These are phyloP conservation scores for Dryas octopetala DNA, from an alignment of 306 rosid genomes.

Conservation along the genomic window DNA sequence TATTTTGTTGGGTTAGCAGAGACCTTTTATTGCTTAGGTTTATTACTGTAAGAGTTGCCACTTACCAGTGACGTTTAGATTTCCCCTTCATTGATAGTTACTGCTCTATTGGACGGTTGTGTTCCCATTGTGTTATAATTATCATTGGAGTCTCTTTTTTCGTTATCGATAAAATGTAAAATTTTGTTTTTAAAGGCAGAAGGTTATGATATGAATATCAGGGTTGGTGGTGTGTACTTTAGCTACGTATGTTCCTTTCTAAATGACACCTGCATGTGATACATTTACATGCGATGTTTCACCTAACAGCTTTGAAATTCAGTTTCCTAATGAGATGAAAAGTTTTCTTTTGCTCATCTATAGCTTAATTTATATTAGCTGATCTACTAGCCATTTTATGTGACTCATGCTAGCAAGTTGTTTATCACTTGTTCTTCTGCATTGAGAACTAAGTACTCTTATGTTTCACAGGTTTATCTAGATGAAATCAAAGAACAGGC, in stretches of 20 bases:
- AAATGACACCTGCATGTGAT: background rate
- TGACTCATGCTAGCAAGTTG: background rate
- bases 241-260: background rate
- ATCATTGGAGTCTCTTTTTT: background rate
- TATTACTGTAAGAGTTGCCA: background rate
- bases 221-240: background rate
- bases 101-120: background rate
- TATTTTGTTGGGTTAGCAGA: background rate
- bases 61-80: too few species aligned
- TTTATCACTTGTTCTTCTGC: background rate
- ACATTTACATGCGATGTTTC: background rate
- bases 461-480: conserved; percentile 46
- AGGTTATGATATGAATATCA: background rate
- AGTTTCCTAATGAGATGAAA: background rate
- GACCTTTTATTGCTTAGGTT: background rate
- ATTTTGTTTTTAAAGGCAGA: background rate
- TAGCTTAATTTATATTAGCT: background rate
- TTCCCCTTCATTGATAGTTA: background rate
- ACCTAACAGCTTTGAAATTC: background rate
- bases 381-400: background rate
- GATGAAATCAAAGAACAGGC: conserved; percentile 45
- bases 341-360: background rate
- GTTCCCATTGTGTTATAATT: background rate
- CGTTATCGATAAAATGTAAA: background rate
- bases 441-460: background rate